These are phyloP conservation scores for Yarrowia keelungensis DNA, from an alignment of 805 yeast species.

Conservation along the genomic window DNA sequence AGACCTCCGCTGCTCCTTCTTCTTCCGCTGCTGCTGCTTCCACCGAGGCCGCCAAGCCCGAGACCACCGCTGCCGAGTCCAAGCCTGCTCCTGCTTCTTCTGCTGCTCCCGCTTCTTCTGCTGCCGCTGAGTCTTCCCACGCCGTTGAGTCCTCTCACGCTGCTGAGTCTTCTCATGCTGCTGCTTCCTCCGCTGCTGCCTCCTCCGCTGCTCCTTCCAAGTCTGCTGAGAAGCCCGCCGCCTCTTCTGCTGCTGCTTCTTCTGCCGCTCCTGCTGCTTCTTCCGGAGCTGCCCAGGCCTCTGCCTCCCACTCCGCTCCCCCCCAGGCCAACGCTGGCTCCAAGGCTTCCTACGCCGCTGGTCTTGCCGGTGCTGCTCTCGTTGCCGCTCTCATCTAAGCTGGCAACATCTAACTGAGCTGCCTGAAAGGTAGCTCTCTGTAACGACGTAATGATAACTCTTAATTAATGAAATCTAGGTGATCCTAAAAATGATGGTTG, in stretches of 20 bases:
- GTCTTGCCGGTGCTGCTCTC: conserved; percentile 26
- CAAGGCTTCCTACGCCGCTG: conserved; percentile 14
- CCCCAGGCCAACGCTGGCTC: conserved; percentile 34
- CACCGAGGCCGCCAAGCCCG: conserved; percentile 1
- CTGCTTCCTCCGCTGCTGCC: conserved; percentile 7
- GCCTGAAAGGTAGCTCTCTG: not conserved
- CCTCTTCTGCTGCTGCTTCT: conserved; percentile 8
- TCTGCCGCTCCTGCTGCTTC: conserved; percentile 7
- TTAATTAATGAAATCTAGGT: conserved; percentile 7
- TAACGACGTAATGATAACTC: conserved; percentile 38
- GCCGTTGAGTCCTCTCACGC: conserved; percentile 5
- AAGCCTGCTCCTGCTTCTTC: not conserved
- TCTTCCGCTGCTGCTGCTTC: conserved; percentile 3
- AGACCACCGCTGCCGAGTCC: conserved; percentile 5
- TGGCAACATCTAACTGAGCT: not conserved
- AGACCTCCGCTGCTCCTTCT: conserved; percentile 2
- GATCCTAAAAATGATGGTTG: not conserved
- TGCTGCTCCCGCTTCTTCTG: conserved; percentile 8
- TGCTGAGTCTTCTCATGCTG: conserved; percentile 12
- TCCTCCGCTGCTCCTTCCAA: conserved; percentile 2
- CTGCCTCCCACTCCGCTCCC: conserved; percentile 29
- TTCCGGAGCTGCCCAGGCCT: conserved; percentile 19
- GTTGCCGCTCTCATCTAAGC: conserved; percentile 36
- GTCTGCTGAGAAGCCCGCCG: not conserved
- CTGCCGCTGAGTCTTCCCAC: conserved; percentile 14